phyloP scores from a whole-genome alignment of 1,284 basidiomycete genomes.

The Farysia itapuensis region DNA sequence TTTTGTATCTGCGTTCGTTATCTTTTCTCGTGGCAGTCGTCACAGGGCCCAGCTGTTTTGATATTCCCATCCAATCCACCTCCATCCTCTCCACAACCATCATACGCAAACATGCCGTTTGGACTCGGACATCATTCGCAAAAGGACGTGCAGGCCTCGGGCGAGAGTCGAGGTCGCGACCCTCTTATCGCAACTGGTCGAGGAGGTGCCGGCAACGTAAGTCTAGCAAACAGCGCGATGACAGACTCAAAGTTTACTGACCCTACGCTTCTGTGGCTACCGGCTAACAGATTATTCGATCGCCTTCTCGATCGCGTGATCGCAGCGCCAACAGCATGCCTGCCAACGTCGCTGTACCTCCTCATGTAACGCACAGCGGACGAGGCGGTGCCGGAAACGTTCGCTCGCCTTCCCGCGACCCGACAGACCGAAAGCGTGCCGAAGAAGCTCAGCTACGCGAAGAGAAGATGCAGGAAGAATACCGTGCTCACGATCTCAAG shows the following conservation, averaged over 20 bases:
- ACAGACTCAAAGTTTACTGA: neutral
- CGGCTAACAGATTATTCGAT: conserved; percentile 34
- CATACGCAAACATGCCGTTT: conserved; percentile 21
- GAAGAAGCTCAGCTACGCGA: conserved; percentile 38
- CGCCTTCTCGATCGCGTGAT: conserved; percentile 36
- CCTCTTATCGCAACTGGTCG: conserved; percentile 48
- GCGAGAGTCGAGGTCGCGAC: conserved; percentile 43
- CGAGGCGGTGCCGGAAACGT: conserved; percentile 78
- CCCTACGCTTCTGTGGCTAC: neutral
- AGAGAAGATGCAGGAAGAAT: conserved; percentile 60
- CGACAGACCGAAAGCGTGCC: conserved; percentile 57
- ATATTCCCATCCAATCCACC: neutral
- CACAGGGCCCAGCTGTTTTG: neutral
- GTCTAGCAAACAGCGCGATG: conserved; percentile 7
- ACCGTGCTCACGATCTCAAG: conserved; percentile 57
- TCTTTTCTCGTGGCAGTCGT: too few relatives aligned
- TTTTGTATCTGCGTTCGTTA: too few relatives aligned
- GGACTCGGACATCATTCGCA: conserved; percentile 41
- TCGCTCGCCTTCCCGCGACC: conserved; percentile 70
- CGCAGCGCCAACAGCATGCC: conserved; percentile 15
- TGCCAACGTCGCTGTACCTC: conserved; percentile 17
- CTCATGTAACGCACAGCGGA: conserved; percentile 65
- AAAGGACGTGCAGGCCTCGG: conserved; percentile 10
- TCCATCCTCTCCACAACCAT: conserved; percentile 3
- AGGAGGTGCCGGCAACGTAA: conserved; percentile 54